Evolutionary conservation across 2,329 filamentous ascomycete species (phyloP).

Genomic region (Aspergillus sp.): DNA sequence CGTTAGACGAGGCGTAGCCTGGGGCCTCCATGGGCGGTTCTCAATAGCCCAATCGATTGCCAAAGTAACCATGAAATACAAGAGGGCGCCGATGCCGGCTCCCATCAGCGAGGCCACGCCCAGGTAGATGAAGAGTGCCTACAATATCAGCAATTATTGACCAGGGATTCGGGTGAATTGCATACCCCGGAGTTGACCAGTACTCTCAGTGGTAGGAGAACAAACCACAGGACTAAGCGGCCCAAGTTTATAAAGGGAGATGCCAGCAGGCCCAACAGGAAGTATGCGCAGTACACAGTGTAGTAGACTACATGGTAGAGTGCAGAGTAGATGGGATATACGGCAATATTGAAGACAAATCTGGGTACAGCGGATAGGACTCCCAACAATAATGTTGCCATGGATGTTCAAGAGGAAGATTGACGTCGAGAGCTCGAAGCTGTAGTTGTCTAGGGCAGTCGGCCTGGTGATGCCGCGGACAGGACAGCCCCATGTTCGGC

Average conservation of each 20-base stretch:
- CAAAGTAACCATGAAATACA: conserved; percentile 62
- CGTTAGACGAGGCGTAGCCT: conserved; percentile 15
- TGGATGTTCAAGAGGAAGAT: background rate
- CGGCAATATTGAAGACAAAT: conserved; percentile 15
- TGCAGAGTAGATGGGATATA: conserved; percentile 22
- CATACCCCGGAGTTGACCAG: conserved; percentile 61
- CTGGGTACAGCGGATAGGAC: conserved; percentile 17
- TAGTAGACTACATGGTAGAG: conserved; percentile 22
- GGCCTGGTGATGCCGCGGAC: background rate
- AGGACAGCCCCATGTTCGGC: background rate
- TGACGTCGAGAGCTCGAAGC: background rate
- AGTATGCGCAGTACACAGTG: conserved; percentile 26
- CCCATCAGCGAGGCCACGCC: conserved; percentile 71
- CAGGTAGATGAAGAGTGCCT: conserved; percentile 60
- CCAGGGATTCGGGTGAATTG: background rate
- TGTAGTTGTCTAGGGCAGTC: background rate
- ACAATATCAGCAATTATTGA: background rate
- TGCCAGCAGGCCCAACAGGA: conserved; percentile 45
- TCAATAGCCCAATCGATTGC: conserved; percentile 53
- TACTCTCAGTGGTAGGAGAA: conserved; percentile 55
- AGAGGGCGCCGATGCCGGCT: conserved; percentile 62
- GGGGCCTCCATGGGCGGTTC: conserved; percentile 49
- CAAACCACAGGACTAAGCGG: conserved; percentile 44
- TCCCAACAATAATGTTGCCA: conserved; percentile 19
- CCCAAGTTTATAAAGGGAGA: conserved; percentile 56